phyloP scores from a whole-genome alignment of 345 rosid species.

The Heritiera littoralis region DNA sequence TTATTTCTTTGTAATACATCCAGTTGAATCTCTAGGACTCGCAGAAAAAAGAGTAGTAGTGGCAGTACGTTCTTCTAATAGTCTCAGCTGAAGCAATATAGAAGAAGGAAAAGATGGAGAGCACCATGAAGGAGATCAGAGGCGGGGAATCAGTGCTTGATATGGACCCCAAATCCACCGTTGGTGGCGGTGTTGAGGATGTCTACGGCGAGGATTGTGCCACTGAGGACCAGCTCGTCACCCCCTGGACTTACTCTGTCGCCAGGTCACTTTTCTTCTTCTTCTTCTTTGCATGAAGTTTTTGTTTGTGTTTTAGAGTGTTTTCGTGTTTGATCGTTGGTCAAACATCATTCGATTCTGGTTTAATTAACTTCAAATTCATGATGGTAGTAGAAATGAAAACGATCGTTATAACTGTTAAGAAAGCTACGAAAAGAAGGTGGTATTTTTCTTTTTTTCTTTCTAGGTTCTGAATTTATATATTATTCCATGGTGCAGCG shows the following conservation, averaged over 20 bases:
- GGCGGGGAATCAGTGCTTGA: conserved; percentile 49
- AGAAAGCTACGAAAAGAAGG: not conserved
- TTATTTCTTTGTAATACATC: not conserved
- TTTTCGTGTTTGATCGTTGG: not conserved
- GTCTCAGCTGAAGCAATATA: not conserved
- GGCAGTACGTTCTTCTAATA: not conserved
- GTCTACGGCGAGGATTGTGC: conserved; percentile 83
- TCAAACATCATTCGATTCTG: not conserved
- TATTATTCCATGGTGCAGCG: conserved; percentile 44
- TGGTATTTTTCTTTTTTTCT: not conserved
- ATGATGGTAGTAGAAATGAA: not conserved
- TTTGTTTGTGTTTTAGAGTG: not conserved
- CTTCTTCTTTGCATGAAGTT: not conserved
- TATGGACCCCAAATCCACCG: conserved; percentile 52
- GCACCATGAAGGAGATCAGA: conserved; percentile 45
- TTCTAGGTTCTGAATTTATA: not conserved
- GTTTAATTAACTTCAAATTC: not conserved
- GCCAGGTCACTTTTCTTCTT: conserved; percentile 51
- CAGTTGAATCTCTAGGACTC: not conserved
- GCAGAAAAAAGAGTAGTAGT: not conserved
- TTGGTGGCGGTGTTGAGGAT: conserved; percentile 73
- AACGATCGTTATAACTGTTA: not conserved
- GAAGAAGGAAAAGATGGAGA: conserved; percentile 49
- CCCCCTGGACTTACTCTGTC: conserved; percentile 87
- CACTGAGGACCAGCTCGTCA: conserved; percentile 74